Base-by-base conservation (phyloP, 192 early-diverging fungal species). In the Backusella morwellensis region DNA sequence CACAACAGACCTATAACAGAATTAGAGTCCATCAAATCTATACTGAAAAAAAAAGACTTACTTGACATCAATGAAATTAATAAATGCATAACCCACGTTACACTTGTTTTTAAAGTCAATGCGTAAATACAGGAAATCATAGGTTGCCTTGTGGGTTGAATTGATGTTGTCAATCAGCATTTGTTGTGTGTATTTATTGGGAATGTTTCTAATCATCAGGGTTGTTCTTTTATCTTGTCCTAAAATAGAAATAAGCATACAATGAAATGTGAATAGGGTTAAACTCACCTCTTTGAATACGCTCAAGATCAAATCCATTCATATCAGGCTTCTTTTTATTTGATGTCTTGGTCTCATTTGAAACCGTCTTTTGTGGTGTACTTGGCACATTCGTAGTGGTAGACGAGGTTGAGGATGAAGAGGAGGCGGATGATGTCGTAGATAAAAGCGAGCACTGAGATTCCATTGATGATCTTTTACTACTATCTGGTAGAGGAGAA, bases 51-150 rank as follows among this genome's bases (percentile, higher is more conserved):
- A 2, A 38, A 38, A 40, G 8, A 17, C 42, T 44, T 44, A 44
- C 42, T 44, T 73, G n/a, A 86, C 78, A 68, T 90, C 86, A 34
- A 87, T 84, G 80, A 95, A 95, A 82, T 92, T 93, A 42, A 89
- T 86, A 69, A 94, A 94, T 19, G 90, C 91, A 69, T 92, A 92
- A 4, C 95, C 95, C 40, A 96, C 93, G 76, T 96, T 96, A 80
- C 95, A 96, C 72, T 91, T 88, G 79, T 96, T 96, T 73, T 91
- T 91, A 78, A 96, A 96, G 73, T 96, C 95, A 83, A 96, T 96
- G 15, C 94, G 84, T 6, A 96, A 84, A 80, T 96, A 96, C 0
- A 95, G 72, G 81, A 96, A 96, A 73, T 96, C 93, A 44, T 86
- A 92, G 9, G 85, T 77, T 19, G 82, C 84, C 63, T 84, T 83